phyloP scores from a whole-genome alignment of 1,284 basidiomycete genomes.

The Cerioporus squamosus region DNA sequence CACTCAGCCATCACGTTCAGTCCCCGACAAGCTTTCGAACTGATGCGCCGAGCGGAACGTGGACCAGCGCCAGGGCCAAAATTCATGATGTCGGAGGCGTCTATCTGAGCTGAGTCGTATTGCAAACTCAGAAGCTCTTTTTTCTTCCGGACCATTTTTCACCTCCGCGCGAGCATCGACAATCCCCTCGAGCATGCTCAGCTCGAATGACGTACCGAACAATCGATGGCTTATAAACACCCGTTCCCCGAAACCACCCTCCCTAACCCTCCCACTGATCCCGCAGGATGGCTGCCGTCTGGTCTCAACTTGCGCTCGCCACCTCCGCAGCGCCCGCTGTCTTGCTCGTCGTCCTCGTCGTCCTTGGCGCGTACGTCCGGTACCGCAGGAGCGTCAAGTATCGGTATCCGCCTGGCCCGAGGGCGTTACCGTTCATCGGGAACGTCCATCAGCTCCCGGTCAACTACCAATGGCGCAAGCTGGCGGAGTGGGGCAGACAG shows the following conservation, averaged over 20 bases:
- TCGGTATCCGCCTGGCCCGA: constrained; percentile 26
- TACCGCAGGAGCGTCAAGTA: constrained; percentile 6
- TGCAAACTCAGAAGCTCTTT: constrained; percentile 3
- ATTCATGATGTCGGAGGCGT: neutral
- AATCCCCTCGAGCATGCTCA: neutral
- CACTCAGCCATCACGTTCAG: no score
- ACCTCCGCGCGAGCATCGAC: neutral
- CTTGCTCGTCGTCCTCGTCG: constrained; percentile 6
- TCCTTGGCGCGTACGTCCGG: constrained; percentile 10
- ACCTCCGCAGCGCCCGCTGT: constrained; percentile 5
- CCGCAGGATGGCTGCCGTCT: constrained; percentile 8
- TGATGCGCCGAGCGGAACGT: neutral
- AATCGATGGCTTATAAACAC: constrained; percentile 8
- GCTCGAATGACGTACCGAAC: neutral
- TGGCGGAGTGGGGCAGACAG: constrained; percentile 26
- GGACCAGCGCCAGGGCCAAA: neutral
- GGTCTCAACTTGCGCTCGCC: constrained; percentile 2
- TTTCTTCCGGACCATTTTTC: neutral
- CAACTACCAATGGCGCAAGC: constrained; percentile 22
- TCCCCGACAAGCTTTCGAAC: neutral
- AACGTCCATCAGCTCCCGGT: constrained; percentile 28
- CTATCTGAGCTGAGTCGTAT: constrained; percentile 1
- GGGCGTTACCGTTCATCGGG: constrained; percentile 24
- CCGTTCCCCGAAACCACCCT: neutral
- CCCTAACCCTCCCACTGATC: neutral